Evolutionary conservation across 139 green algal species (phyloP).

Genomic region (Yamagishiella unicocca): DNA sequence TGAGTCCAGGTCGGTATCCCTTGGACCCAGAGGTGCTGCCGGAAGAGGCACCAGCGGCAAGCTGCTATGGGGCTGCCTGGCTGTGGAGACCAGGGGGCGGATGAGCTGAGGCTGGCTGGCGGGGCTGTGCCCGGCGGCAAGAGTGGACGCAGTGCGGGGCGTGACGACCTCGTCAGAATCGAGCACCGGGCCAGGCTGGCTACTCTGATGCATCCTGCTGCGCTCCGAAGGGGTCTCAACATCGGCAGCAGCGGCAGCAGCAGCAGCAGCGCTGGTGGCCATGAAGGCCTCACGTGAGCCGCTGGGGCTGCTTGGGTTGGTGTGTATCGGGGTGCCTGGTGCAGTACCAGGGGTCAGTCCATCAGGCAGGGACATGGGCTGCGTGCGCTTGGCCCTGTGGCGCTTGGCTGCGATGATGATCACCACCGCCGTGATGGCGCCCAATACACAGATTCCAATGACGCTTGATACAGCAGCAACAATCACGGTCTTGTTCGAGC

Average conservation of each 20-base stretch:
- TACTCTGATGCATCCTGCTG: no score
- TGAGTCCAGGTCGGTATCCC: not conserved
- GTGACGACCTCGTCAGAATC: not conserved
- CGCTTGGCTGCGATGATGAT: no score
- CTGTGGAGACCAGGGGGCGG: not conserved
- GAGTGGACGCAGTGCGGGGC: not conserved
- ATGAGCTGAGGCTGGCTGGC: not conserved
- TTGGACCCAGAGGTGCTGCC: not conserved
- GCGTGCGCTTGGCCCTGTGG: not conserved
- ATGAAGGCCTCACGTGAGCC: slow-evolving; percentile 8
- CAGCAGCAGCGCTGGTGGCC: not conserved
- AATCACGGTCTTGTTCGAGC: not conserved
- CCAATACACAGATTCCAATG: not conserved
- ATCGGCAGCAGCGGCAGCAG: no score
- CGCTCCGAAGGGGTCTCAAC: no score
- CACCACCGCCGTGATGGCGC: not conserved
- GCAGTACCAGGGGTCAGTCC: no score
- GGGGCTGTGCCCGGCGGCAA: not conserved
- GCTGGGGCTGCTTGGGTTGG: not conserved
- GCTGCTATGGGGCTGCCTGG: slow-evolving; percentile 1
- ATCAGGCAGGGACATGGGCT: not conserved
- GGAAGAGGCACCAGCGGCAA: not conserved
- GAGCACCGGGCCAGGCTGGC: not conserved
- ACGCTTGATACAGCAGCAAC: not conserved
- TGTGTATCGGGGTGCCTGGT: not conserved